Percentiles rank a stretch among this genome's conserved stretches.
phyloP scores from a whole-genome alignment of 805 yeast genomes.

The Wickerhamiella allomyrinae region DNA sequence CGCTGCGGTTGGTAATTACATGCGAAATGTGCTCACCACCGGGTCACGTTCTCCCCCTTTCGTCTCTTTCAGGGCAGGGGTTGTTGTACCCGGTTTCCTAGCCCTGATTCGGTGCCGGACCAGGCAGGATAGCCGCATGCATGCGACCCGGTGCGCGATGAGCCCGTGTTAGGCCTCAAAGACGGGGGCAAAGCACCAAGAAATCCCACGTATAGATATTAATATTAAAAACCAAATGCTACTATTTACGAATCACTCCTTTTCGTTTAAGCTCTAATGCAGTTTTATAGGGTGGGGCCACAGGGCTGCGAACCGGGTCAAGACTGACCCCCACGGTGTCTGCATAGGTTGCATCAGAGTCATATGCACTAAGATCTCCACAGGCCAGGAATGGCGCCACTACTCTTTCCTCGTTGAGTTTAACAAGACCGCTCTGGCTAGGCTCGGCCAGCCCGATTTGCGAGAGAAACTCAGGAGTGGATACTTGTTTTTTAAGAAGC shows the following conservation, averaged over 20 bases:
- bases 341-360: conserved; percentile 86
- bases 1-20: too few species aligned
- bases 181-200: too few species aligned
- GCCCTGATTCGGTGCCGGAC: too few species aligned
- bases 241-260: conserved; percentile 28
- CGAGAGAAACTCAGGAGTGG: conserved; percentile 75
- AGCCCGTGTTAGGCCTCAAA: too few species aligned
- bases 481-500: conserved; percentile 20
- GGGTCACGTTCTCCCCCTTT: too few species aligned
- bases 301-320: conserved; percentile 90
- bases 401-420: conserved; percentile 41
- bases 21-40: too few species aligned
- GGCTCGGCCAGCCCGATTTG: conserved; percentile 34
- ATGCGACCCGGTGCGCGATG: too few species aligned
- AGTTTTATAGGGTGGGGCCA: conserved; percentile 91
- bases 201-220: too few species aligned
- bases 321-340: conserved; percentile 40
- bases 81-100: too few species aligned
- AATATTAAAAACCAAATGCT: background rate
- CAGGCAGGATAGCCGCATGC: too few species aligned
- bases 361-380: conserved; percentile 78
- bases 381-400: conserved; percentile 93
- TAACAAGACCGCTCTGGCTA: conserved; percentile 7
- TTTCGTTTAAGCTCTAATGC: conserved; percentile 78
- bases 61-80: too few species aligned